Evolutionary conservation across 1,139 yeast species (phyloP), one percentile per base, ranked within the genome.

Genomic region (Diutina pseudorugosa): DNA sequence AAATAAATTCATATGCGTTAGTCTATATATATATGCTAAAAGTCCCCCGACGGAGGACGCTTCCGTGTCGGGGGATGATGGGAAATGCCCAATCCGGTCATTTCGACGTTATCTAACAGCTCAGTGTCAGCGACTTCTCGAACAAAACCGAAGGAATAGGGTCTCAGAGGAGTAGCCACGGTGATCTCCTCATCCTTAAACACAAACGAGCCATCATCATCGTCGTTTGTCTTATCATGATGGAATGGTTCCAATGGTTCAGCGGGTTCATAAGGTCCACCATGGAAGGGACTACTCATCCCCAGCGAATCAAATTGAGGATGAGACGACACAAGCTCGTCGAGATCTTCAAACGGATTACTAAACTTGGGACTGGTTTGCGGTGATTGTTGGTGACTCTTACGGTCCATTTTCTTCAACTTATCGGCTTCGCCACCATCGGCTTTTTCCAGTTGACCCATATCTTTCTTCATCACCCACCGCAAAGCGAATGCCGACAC

Each of bases 401-500:
- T 12, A 7, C 25, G n/a, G 19, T 23, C 33, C 47, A 43, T 23
- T 14, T 43, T 16, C 12, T n/a, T 21, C 33, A 43, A 43, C 8
- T 21, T 21, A 14, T 12, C 19, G 2, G 19, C 33, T 43, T 43
- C 47, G 3, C 11, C 33, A 5, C 4, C 30, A 42, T 7, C 8
- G 7, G 16, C 19, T 3, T 21, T 21, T 5, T 16, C 47, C 11
- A 3, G 16, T 20, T 20, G 7, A 5, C 18, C 33, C 47, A 21
- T 21, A 21, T 45, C 49, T 14, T 25, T 45, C 49, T 45, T 45
- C n/a, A 45, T 14, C 20, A 27, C 27, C 80, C 86, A 77, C 48
- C 89, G 73, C 30, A 77, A 71, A 1, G 78, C 76, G 55, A 79
- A 79, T 63, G 83, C 82, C 43, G 78, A 75, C 53, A 83, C 70